These are phyloP conservation scores for Podaxis mareebaensis DNA, from an alignment of 768 basidiomycete genomes.

Conservation along the genomic window DNA sequence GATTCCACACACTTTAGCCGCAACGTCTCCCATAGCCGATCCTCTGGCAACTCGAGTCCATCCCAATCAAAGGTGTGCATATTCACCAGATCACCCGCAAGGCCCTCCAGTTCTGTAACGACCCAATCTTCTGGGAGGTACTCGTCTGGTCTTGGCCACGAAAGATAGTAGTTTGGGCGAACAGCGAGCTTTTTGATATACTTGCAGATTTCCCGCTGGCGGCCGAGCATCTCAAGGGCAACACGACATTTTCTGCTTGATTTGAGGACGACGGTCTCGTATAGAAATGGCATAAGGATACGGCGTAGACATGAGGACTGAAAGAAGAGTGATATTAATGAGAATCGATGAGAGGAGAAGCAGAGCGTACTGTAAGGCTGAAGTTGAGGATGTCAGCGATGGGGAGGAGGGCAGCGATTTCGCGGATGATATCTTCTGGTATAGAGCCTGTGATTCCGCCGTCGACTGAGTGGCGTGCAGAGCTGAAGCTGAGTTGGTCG, in stretches of 20 bases:
- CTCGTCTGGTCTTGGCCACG: constrained; percentile 48
- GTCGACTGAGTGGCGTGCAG: not conserved
- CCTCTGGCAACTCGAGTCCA: constrained; percentile 45
- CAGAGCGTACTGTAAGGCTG: constrained; percentile 39
- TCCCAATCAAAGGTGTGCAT: constrained; percentile 54
- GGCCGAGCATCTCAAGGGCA: constrained; percentile 37
- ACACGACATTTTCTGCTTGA: constrained; percentile 40
- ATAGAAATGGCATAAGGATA: constrained; percentile 40
- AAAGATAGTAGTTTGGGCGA: constrained; percentile 52
- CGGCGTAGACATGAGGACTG: constrained; percentile 33
- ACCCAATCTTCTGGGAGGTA: constrained; percentile 44
- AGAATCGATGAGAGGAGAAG: constrained; percentile 9
- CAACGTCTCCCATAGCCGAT: constrained; percentile 43
- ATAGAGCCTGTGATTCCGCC: constrained; percentile 27
- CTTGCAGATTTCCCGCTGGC: constrained; percentile 35
- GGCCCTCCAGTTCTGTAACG: constrained; percentile 30
- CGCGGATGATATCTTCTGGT: constrained; percentile 40
- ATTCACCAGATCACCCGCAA: constrained; percentile 33
- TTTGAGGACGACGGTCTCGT: constrained; percentile 44
- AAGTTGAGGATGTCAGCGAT: constrained; percentile 42
- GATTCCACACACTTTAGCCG: constrained; percentile 33
- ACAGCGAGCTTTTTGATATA: constrained; percentile 44
- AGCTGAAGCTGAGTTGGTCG: not conserved
- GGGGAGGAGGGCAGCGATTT: constrained; percentile 36
- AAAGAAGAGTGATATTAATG: constrained; percentile 7